These are phyloP conservation scores for Trifolium pratense DNA, from an alignment of 306 rosid species.

Conservation along the genomic window DNA sequence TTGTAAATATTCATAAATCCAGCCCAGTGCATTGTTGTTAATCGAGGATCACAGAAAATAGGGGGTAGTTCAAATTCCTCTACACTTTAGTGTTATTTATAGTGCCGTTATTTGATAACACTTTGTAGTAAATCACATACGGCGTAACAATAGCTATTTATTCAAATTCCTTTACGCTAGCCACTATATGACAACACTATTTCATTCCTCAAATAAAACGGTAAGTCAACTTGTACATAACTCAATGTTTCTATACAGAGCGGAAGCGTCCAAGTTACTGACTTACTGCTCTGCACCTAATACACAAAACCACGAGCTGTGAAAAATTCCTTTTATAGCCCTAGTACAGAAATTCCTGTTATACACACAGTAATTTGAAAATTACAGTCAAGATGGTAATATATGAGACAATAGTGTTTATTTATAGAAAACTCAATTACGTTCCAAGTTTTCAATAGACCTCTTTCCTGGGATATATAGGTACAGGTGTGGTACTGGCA, in stretches of 20 bases:
- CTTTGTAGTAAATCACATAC: too few relatives aligned
- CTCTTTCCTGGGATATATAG: neutral
- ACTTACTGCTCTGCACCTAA: neutral
- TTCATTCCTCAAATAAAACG: neutral
- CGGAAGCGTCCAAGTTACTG: neutral
- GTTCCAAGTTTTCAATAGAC: neutral
- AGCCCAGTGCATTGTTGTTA: neutral
- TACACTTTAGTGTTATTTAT: too few relatives aligned
- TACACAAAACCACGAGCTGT: neutral
- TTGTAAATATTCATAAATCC: neutral
- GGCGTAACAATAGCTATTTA: too few relatives aligned
- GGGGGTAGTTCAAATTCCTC: too few relatives aligned
- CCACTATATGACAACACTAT: too few relatives aligned
- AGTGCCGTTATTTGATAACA: too few relatives aligned
- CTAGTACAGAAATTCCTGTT: too few relatives aligned
- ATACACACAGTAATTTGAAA: neutral
- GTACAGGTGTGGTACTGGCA: neutral
- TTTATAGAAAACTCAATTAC: neutral
- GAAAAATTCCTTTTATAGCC: too few relatives aligned
- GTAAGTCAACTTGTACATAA: conserved; percentile 5
- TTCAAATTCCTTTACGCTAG: too few relatives aligned
- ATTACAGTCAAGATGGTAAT: neutral
- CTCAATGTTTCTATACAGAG: neutral
- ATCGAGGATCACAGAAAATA: too few relatives aligned
- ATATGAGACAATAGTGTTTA: neutral